Evolutionary conservation across 768 basidiomycete genomes (phyloP).

Genomic region (Hypsizygus marmoreus): DNA sequence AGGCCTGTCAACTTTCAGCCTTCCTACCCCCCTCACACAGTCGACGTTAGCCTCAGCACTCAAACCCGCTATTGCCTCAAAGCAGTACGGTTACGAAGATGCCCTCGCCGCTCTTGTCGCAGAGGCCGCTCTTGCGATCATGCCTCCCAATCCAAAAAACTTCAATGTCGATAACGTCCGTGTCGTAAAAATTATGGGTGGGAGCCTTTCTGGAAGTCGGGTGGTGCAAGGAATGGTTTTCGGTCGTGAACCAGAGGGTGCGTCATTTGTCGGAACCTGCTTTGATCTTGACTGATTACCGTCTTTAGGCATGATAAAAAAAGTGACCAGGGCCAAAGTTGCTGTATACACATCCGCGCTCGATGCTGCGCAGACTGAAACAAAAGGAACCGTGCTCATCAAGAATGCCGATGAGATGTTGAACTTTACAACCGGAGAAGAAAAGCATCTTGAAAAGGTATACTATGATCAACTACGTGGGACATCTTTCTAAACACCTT

Average conservation of each 20-base stretch:
- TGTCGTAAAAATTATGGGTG: conserved; percentile 98
- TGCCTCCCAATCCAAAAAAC: conserved; percentile 84
- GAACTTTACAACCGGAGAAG: conserved; percentile 95
- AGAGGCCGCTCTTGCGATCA: conserved; percentile 89
- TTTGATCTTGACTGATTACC: not conserved
- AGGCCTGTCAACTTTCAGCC: conserved; percentile 72
- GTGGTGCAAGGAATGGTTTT: conserved; percentile 99
- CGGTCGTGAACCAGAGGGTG: conserved; percentile 92
- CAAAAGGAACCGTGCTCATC: conserved; percentile 96
- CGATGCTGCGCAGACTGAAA: conserved; percentile 96
- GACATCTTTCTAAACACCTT: conserved; percentile 2
- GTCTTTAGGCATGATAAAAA: conserved; percentile 75
- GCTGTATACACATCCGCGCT: conserved; percentile 93
- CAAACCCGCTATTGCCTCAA: conserved; percentile 91
- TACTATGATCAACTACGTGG: not conserved
- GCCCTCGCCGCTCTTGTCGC: conserved; percentile 81
- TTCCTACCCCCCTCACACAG: conserved; percentile 74
- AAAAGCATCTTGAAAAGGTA: conserved; percentile 93
- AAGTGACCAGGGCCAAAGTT: conserved; percentile 84
- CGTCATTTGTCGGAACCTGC: conserved; percentile 14
- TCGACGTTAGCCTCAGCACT: conserved; percentile 73
- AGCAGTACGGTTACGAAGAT: conserved; percentile 95
- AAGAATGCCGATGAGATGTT: conserved; percentile 96
- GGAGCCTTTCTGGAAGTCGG: conserved; percentile 77
- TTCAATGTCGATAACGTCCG: conserved; percentile 99